Evolutionary conservation across 768 basidiomycete genomes (phyloP).

Genomic region (Suillus decipiens): DNA sequence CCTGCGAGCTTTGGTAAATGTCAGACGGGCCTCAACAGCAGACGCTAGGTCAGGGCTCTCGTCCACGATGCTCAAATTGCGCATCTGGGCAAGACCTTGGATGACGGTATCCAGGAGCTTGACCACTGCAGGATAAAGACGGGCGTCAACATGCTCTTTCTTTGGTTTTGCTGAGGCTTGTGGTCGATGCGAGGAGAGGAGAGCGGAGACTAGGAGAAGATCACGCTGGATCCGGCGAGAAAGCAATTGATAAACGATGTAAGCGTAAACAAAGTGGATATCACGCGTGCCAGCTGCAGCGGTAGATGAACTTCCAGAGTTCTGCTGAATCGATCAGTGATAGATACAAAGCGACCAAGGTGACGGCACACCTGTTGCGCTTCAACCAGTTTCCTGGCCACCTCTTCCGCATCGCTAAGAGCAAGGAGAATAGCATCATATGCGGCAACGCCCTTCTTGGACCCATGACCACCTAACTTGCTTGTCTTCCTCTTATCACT

Average conservation of each 20-base stretch:
- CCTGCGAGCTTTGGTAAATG: conserved; percentile 77
- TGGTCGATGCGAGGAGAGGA: conserved; percentile 48
- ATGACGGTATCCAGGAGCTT: conserved; percentile 86
- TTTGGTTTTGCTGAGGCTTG: conserved; percentile 33
- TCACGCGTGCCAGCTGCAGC: conserved; percentile 58
- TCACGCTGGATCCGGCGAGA: conserved; percentile 89
- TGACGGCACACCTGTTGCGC: conserved; percentile 68
- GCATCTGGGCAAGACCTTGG: conserved; percentile 84
- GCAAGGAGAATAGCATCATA: conserved; percentile 86
- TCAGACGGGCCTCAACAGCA: conserved; percentile 74
- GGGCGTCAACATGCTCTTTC: conserved; percentile 60
- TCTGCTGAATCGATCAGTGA: conserved; percentile 29
- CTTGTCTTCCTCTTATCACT: conserved; percentile 34
- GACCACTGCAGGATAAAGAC: conserved; percentile 84
- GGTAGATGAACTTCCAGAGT: conserved; percentile 40
- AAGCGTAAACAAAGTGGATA: conserved; percentile 83
- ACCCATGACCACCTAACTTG: conserved; percentile 40
- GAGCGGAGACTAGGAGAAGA: conserved; percentile 71
- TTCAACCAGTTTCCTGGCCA: conserved; percentile 77
- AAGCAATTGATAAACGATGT: conserved; percentile 85
- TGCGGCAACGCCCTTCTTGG: conserved; percentile 79
- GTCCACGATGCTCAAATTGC: conserved; percentile 80
- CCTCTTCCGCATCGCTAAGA: conserved; percentile 87
- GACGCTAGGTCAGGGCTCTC: conserved; percentile 82
- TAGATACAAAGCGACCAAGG: conserved; percentile 8